Evolutionary conservation across 164 flowering plant species (phyloP).

Genomic region (Berberis vulgaris): DNA sequence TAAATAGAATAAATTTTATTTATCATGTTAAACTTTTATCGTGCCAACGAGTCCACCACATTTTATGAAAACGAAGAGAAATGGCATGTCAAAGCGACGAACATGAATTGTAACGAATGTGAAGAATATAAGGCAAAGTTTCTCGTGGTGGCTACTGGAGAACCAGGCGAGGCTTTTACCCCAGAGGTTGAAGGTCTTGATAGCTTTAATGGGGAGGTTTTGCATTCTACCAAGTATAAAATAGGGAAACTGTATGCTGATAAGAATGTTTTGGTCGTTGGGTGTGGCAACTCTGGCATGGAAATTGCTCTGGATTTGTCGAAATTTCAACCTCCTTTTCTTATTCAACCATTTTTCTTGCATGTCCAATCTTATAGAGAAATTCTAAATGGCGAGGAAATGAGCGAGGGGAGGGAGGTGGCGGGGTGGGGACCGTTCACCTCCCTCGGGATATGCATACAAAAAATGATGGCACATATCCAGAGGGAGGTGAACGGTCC

Average conservation of each 20-base stretch:
- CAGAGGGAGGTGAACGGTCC: too few relatives aligned
- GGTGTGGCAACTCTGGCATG: conserved; percentile 75
- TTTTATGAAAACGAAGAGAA: conserved; percentile 3
- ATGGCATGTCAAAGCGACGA: background rate
- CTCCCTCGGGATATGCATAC: background rate
- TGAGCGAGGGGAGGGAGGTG: too few relatives aligned
- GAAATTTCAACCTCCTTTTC: conserved; percentile 35
- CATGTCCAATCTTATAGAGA: too few relatives aligned
- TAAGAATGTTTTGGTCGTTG: conserved; percentile 55
- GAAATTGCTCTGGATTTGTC: conserved; percentile 52
- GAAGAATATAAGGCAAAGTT: conserved; percentile 20
- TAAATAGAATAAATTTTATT: too few relatives aligned
- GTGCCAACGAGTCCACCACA: background rate
- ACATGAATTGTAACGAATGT: background rate
- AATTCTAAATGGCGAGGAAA: too few relatives aligned
- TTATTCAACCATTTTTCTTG: conserved; percentile 5
- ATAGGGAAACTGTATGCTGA: conserved; percentile 26
- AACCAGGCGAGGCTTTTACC: conserved; percentile 21
- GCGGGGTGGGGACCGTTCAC: background rate
- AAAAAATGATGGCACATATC: too few relatives aligned
- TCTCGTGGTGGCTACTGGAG: conserved; percentile 62
- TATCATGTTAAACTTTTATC: too few relatives aligned
- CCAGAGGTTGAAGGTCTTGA: conserved; percentile 42
- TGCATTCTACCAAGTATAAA: conserved; percentile 41
- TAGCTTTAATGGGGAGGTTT: conserved; percentile 26